Percentiles rank a stretch among this genome's conserved stretches.
Evolutionary conservation across 2,329 filamentous ascomycete genomes (phyloP).

Genomic region (Talaromyces marneffei): DNA sequence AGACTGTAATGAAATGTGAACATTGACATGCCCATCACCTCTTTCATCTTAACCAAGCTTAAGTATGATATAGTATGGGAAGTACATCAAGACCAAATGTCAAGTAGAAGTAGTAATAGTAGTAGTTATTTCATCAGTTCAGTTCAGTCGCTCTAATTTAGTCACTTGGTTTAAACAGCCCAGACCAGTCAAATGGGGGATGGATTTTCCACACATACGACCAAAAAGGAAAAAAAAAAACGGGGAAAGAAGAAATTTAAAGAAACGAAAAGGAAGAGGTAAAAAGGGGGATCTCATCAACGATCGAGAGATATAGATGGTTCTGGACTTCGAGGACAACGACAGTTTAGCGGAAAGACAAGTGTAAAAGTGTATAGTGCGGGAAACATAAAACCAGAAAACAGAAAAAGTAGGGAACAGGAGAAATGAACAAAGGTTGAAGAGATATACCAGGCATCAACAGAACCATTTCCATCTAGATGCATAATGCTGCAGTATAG

Average conservation of each 20-base stretch:
- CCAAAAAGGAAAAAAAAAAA: constrained; percentile 19
- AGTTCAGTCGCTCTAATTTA: constrained; percentile 5
- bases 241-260: constrained; percentile 24
- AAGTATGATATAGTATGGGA: too few relatives aligned
- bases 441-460: constrained; percentile 1
- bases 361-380: constrained; percentile 17
- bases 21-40: background rate
- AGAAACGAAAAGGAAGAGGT: constrained; percentile 17
- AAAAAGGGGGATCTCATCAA: constrained; percentile 2
- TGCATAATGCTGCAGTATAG: background rate
- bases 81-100: background rate
- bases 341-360: constrained; percentile 22
- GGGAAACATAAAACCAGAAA: background rate
- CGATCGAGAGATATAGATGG: constrained; percentile 12
- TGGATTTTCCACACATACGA: background rate
- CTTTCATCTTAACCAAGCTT: background rate
- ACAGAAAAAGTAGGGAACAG: constrained; percentile 26
- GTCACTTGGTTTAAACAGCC: constrained; percentile 9
- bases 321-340: constrained; percentile 19
- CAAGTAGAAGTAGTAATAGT: constrained; percentile 2
- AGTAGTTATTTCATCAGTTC: constrained; percentile 3
- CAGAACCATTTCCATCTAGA: background rate
- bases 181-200: constrained; percentile 3
- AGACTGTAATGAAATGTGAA: background rate
- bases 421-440: constrained; percentile 16